Evolutionary conservation across 108 stramenopile species (phyloP).

Genomic region (Pseudonitzschia multistriata): DNA sequence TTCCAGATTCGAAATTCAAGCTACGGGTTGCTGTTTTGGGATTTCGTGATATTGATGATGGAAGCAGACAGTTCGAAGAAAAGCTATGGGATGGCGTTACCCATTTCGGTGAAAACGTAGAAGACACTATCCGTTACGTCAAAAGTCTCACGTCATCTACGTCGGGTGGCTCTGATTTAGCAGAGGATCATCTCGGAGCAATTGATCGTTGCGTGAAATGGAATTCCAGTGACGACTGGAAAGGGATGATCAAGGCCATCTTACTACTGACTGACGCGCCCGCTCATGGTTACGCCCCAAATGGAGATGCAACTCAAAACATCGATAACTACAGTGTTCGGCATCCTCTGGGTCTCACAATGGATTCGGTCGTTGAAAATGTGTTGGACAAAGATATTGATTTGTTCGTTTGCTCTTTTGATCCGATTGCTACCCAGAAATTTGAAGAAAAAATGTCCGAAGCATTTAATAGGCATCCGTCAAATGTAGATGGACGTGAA

Average conservation of each 20-base stretch:
- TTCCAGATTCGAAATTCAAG: conserved; percentile 52
- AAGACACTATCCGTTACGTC: conserved; percentile 25
- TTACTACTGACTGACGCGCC: conserved; percentile 57
- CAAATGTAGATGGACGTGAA: conserved; percentile 33
- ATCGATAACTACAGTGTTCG: conserved; percentile 41
- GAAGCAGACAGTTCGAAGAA: conserved; percentile 42
- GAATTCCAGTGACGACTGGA: conserved; percentile 44
- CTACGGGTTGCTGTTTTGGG: conserved; percentile 41
- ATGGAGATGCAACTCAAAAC: conserved; percentile 18
- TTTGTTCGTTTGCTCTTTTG: conserved; percentile 61
- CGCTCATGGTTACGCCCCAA: conserved; percentile 41
- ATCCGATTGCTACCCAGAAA: conserved; percentile 44
- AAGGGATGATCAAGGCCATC: conserved; percentile 47
- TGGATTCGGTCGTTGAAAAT: conserved; percentile 28
- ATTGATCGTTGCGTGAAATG: conserved; percentile 43
- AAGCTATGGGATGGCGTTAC: conserved; percentile 20
- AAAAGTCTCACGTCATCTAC: not conserved
- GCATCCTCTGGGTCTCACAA: conserved; percentile 48
- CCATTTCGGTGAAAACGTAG: conserved; percentile 43
- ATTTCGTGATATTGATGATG: conserved; percentile 59
- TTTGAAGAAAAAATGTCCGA: conserved; percentile 44
- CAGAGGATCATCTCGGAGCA: conserved; percentile 57
- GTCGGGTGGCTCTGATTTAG: conserved; percentile 52
- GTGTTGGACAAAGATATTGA: conserved; percentile 46
- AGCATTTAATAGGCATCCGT: conserved; percentile 33